A percentile compares a stretch with the other conserved stretches of the same genome.
phyloP scores from a whole-genome alignment of 805 yeast species.

The Millerozyma acaciae region DNA sequence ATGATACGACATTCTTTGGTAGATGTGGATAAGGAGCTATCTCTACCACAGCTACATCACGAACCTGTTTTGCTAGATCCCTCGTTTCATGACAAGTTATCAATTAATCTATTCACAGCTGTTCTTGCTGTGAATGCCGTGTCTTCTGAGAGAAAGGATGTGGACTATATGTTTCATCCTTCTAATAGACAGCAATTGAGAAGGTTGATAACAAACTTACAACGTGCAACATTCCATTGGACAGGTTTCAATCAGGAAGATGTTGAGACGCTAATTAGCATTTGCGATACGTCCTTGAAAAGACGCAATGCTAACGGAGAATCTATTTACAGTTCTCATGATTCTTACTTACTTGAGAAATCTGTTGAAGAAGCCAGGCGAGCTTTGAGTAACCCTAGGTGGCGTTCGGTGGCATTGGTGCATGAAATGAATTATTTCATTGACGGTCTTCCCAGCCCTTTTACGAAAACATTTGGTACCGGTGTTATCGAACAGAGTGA shows the following conservation, averaged over 20 bases:
- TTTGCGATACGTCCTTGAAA: constrained; percentile 45
- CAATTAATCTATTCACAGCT: constrained; percentile 61
- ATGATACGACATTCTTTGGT: constrained; percentile 54
- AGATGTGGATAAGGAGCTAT: constrained; percentile 53
- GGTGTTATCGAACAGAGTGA: constrained; percentile 28
- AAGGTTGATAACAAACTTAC: constrained; percentile 56
- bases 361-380: constrained; percentile 44
- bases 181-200: constrained; percentile 51
- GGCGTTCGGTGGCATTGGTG: constrained; percentile 54
- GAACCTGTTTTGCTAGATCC: constrained; percentile 58
- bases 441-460: constrained; percentile 39
- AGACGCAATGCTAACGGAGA: constrained; percentile 24
- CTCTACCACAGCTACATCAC: constrained; percentile 57
- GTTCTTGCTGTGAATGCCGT: constrained; percentile 72
- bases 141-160: constrained; percentile 62
- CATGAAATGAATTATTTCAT: constrained; percentile 67
- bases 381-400: constrained; percentile 50
- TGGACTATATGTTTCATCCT: constrained; percentile 70
- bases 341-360: constrained; percentile 37
- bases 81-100: constrained; percentile 55
- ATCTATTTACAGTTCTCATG: constrained; percentile 31
- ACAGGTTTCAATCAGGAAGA: constrained; percentile 64
- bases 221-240: constrained; percentile 71
- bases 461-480: constrained; percentile 40
- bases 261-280: constrained; percentile 47